Conservation (phyloP, 805 yeast species). For the Suhomyces xylopsoci region DNA sequence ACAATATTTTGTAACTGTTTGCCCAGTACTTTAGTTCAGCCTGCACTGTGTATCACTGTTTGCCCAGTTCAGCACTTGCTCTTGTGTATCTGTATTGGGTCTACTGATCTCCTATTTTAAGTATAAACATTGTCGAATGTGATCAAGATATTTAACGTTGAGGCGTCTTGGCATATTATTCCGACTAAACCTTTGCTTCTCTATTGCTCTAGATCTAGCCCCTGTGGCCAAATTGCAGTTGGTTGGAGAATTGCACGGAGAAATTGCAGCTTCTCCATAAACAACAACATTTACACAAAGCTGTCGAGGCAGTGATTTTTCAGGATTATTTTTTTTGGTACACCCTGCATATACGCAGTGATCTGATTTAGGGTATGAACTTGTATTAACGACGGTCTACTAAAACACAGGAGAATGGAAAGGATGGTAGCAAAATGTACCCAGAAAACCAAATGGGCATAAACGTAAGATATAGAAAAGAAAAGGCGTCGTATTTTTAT, state of each 20-base stretch:
- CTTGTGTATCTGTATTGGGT: not conserved
- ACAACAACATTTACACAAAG: not conserved
- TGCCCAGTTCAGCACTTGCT: not conserved
- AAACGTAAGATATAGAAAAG: not conserved
- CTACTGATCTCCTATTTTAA: not conserved
- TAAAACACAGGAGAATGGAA: slow-evolving; percentile 1
- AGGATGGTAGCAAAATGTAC: not conserved
- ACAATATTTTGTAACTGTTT: not conserved
- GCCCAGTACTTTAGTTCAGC: not conserved
- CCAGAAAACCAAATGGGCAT: not conserved
- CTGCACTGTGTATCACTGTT: not conserved
- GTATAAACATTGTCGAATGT: not conserved
- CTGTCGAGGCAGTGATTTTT: not conserved
- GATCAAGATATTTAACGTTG: not conserved
- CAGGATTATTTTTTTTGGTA: not conserved
- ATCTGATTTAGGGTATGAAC: not conserved
- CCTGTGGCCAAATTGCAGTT: not conserved
- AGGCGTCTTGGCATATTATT: not conserved
- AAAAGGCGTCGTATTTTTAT: not conserved
- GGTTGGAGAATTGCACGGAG: not conserved
- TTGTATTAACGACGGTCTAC: slow-evolving; percentile 1
- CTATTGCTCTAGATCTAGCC: not conserved
- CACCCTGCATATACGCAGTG: not conserved
- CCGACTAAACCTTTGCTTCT: not conserved
- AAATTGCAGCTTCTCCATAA: not conserved